A percentile compares a stretch with the other conserved stretches of the same genome.
phyloP scores from a whole-genome alignment of 2,329 filamentous ascomycete genomes.

The Lachnellula cervina region DNA sequence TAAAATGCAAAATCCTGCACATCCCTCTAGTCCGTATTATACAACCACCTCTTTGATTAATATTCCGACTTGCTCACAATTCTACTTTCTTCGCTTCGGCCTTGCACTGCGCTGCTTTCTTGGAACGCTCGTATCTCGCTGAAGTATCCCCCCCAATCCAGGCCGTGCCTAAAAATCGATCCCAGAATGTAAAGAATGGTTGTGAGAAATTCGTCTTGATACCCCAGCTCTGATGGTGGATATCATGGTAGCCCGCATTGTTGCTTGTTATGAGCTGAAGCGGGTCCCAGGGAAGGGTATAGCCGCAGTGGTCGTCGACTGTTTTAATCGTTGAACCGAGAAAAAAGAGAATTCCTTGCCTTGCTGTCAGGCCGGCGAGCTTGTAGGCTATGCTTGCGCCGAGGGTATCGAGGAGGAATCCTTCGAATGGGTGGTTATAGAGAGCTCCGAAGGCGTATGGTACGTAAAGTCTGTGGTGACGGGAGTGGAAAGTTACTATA shows the following conservation, averaged over 20 bases:
- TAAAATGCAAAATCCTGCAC: conserved; percentile 7
- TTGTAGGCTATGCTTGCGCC: conserved; percentile 84
- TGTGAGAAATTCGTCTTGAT: conserved; percentile 95
- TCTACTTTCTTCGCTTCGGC: conserved; percentile 25
- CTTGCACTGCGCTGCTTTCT: conserved; percentile 28
- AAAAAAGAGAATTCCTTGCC: conserved; percentile 88
- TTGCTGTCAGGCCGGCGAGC: conserved; percentile 71
- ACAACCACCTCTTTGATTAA: background rate
- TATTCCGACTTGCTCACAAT: conserved; percentile 5
- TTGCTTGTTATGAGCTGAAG: conserved; percentile 89
- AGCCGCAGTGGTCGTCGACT: conserved; percentile 95
- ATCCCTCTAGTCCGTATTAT: conserved; percentile 4
- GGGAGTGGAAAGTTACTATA: conserved; percentile 80
- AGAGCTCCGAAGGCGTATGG: conserved; percentile 95
- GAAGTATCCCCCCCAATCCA: conserved; percentile 28
- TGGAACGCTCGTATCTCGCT: conserved; percentile 24
- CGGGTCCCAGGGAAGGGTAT: conserved; percentile 91
- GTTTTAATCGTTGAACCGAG: conserved; percentile 89
- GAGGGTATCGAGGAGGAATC: conserved; percentile 86
- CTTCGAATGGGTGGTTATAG: conserved; percentile 94
- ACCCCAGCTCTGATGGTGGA: conserved; percentile 98
- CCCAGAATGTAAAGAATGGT: conserved; percentile 96
- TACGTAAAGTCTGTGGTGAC: conserved; percentile 94
- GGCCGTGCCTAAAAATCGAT: conserved; percentile 68
- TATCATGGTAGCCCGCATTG: conserved; percentile 94